phyloP scores from a whole-genome alignment of 306 rosid genomes.

The Quercus dentata region DNA sequence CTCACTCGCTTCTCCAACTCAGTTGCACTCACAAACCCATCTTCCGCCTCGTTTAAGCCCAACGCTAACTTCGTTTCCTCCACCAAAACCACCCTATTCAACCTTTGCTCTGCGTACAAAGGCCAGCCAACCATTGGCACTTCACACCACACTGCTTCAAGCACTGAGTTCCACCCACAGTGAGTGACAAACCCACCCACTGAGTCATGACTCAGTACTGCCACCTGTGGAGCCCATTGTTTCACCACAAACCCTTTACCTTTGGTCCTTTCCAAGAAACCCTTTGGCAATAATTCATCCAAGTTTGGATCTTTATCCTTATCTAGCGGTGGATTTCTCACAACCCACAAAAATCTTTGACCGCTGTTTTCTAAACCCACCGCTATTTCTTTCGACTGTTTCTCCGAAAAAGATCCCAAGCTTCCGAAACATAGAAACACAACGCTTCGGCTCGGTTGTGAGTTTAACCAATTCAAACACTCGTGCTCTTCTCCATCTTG shows the following conservation, averaged over 20 bases:
- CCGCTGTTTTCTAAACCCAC: too few species aligned
- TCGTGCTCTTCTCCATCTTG: too few species aligned
- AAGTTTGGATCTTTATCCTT: not conserved
- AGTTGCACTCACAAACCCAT: conserved; percentile 18
- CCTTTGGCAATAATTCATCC: not conserved
- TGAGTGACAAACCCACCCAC: conserved; percentile 35
- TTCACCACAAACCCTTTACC: not conserved
- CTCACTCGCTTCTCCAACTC: conserved; percentile 34
- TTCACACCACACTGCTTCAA: conserved; percentile 15
- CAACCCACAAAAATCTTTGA: too few species aligned
- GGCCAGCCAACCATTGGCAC: conserved; percentile 42
- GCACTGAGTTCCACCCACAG: conserved; percentile 40
- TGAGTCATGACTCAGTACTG: conserved; percentile 11
- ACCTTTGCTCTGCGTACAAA: conserved; percentile 28
- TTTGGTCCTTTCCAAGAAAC: not conserved
- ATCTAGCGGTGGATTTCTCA: not conserved
- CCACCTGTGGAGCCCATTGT: conserved; percentile 8
- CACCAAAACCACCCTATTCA: conserved; percentile 17
- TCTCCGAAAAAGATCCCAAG: too few species aligned
- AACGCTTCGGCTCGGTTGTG: too few species aligned
- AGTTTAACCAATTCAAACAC: too few species aligned
- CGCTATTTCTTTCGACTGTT: too few species aligned
- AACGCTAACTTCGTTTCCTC: conserved; percentile 14
- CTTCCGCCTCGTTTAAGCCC: conserved; percentile 1
- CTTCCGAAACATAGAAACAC: too few species aligned